Conservation (phyloP, 371 early-diverging fungal species). For the Rhizopus stolonifer region DNA sequence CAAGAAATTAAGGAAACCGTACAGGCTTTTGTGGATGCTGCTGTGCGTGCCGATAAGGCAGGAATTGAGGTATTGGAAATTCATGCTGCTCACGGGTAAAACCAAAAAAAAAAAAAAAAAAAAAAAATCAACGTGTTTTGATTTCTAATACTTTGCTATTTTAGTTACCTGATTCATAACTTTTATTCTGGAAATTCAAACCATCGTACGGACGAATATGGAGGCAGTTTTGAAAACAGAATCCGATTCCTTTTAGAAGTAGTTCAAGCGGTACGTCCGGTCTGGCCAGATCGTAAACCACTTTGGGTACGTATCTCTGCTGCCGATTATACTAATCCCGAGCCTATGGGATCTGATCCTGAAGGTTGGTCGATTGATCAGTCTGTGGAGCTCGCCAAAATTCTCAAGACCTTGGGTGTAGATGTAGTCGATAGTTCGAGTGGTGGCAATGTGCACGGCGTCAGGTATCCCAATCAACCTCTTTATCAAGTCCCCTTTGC, state of each 20-base stretch:
- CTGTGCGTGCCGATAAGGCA: slow-evolving; percentile 70
- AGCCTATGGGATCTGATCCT: slow-evolving; percentile 30
- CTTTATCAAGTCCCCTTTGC: slow-evolving; percentile 72
- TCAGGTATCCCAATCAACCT: slow-evolving; percentile 51
- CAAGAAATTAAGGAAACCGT: slow-evolving; percentile 63
- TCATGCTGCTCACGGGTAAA: slow-evolving; percentile 68
- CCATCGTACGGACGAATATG: slow-evolving; percentile 81
- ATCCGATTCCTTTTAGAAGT: slow-evolving; percentile 66
- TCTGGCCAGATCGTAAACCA: slow-evolving; percentile 78
- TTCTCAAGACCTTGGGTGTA: slow-evolving; percentile 61
- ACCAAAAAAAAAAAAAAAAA: slow-evolving; percentile 35
- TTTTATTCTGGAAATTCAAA: slow-evolving; percentile 85
- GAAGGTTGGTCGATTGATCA: slow-evolving; percentile 68
- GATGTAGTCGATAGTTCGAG: slow-evolving; percentile 75
- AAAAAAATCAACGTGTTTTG: slow-evolving; percentile 65
- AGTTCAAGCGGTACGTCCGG: slow-evolving; percentile 58
- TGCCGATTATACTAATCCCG: slow-evolving; percentile 56
- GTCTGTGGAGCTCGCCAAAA: slow-evolving; percentile 54
- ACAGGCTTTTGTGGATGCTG: slow-evolving; percentile 70
- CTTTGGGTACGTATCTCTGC: slow-evolving; percentile 79
- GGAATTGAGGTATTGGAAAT: slow-evolving; percentile 88
- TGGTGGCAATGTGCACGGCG: slow-evolving; percentile 75
- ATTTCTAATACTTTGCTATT: slow-evolving; percentile 76
- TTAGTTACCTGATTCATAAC: slow-evolving; percentile 77
- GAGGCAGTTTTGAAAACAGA: slow-evolving; percentile 78